Base-by-base conservation (phyloP, 148 eudicot species). In the Gaultheria prostrata region DNA sequence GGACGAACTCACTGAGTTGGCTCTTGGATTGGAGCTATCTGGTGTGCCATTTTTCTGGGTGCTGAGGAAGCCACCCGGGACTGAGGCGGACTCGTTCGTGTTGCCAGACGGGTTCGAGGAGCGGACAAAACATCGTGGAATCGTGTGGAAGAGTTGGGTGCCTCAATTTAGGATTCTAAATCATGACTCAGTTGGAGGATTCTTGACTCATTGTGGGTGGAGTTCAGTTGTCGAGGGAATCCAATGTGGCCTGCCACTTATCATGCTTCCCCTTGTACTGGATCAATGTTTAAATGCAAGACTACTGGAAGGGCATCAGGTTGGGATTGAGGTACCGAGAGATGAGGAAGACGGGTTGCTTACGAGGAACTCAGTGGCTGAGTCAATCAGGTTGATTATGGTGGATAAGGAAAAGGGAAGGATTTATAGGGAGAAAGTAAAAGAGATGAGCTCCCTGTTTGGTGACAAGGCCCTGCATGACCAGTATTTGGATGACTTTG, bases 241-340 rank as follows among this genome's bases (percentile, higher is more conserved):
- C 24, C 76, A 48, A 12, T 65, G 63, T 50, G 81, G 81, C 20
- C 43, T 39, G 0, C 81, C 85, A 11, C 76, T 83, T 30, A 65
- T 83, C 4, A 45, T 77, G 81, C 39, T 83, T 14, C 74, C 81
- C 3, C 30, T 77, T 24, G 9, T 67, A 77, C n/a, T 35, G 1
- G 85, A 84, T 2, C 85, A 84, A 84, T 77, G 85, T 10, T 4
- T 84, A 17, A 84, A 78, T 30, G 82, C 85, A n/a, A 84, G 82
- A 18, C 4, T 69, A 3, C 11, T 84, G 3, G 82, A 78, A 1
- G 39, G 78, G 20, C 69, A 67, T 26, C 51, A 69, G 15, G 57
- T 78, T 3, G 85, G 85, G 18, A 24, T 63, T 1, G 51, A 65
- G 33, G 70, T 84, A 65, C 45, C 67, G 1, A 84, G 85, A 84